phyloP scores from a whole-genome alignment of 495 filamentous ascomycete species.

The Penicillium ucsense region DNA sequence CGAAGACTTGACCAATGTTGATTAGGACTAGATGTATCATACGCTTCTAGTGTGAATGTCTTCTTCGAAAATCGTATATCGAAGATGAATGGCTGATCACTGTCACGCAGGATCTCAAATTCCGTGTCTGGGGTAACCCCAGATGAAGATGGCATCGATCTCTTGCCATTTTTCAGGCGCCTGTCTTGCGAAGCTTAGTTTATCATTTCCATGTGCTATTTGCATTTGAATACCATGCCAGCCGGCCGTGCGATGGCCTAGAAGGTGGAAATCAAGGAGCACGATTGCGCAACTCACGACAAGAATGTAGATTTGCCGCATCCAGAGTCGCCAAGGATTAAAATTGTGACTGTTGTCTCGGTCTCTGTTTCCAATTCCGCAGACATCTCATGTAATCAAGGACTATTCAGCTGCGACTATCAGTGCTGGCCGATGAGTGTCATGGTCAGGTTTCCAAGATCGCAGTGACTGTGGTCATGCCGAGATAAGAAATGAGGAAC shows the following conservation, averaged over 20 bases:
- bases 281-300: conserved; percentile 50
- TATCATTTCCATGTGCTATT: background rate
- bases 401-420: no score
- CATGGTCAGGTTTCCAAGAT: no score
- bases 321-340: conserved; percentile 70
- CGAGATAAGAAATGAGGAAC: no score
- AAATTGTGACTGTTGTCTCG: conserved; percentile 48
- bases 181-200: conserved; percentile 7
- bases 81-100: conserved; percentile 77
- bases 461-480: no score
- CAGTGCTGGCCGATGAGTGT: no score
- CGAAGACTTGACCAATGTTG: conserved; percentile 61
- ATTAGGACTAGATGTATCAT: conserved; percentile 66
- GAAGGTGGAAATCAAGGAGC: background rate
- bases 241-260: background rate
- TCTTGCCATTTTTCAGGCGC: conserved; percentile 18
- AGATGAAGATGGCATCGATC: conserved; percentile 2
- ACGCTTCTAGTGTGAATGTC: conserved; percentile 65
- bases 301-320: conserved; percentile 85
- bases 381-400: no score
- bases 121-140: background rate
- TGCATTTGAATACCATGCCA: background rate
- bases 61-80: conserved; percentile 59
- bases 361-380: background rate
- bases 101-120: conserved; percentile 50